Evolutionary conservation across 2,329 filamentous ascomycete species (phyloP).

Genomic region (Byssothecium circinans): DNA sequence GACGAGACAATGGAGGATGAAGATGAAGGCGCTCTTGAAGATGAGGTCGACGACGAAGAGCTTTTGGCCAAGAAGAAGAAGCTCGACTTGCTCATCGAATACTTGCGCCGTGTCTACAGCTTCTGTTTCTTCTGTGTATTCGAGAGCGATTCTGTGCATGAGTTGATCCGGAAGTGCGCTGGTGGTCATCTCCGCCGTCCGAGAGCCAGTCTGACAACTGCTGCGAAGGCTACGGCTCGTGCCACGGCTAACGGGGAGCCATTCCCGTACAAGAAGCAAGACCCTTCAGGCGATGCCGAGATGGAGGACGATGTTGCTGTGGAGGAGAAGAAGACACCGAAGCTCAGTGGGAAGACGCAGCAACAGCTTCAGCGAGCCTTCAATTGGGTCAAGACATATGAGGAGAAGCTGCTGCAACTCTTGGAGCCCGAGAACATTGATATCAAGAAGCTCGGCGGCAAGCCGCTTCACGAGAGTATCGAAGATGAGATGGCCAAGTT

Average conservation of each 20-base stretch:
- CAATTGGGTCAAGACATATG: constrained; percentile 99
- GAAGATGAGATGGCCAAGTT: constrained; percentile 83
- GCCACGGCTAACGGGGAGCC: constrained; percentile 81
- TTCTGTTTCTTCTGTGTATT: constrained; percentile 99
- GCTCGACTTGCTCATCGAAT: constrained; percentile 92
- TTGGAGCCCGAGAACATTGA: constrained; percentile 88
- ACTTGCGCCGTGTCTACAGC: constrained; percentile 93
- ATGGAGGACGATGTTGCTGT: constrained; percentile 60
- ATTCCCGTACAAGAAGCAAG: constrained; percentile 81
- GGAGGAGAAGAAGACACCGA: constrained; percentile 71
- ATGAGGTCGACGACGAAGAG: constrained; percentile 88
- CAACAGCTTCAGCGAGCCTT: constrained; percentile 92
- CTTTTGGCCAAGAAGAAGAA: constrained; percentile 93
- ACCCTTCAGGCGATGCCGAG: constrained; percentile 64
- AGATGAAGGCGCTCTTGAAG: constrained; percentile 65
- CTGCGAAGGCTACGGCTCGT: constrained; percentile 80
- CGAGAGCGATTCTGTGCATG: constrained; percentile 95
- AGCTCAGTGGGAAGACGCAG: constrained; percentile 73
- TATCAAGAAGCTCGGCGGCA: constrained; percentile 86
- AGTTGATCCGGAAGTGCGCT: constrained; percentile 92
- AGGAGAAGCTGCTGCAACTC: constrained; percentile 92
- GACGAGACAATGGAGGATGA: constrained; percentile 63
- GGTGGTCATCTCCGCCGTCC: constrained; percentile 95
- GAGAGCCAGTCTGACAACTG: constrained; percentile 77
- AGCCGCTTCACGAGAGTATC: constrained; percentile 79